phyloP scores from a whole-genome alignment of 768 basidiomycete genomes.

The Cystofilobasidium capitatum region DNA sequence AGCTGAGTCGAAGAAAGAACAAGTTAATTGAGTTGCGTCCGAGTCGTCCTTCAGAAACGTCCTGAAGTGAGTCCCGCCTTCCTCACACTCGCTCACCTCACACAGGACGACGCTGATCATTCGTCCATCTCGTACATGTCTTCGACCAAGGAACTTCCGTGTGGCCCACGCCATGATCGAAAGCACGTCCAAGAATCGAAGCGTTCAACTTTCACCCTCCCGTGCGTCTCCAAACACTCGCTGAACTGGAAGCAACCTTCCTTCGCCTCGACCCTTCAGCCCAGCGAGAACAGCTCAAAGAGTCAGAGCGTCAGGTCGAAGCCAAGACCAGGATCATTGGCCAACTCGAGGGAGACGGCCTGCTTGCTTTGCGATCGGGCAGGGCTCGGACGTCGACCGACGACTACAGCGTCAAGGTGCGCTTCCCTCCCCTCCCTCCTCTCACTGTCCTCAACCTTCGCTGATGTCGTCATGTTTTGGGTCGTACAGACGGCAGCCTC shows the following conservation, averaged over 20 bases:
- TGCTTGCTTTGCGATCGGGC: slow-evolving; percentile 32
- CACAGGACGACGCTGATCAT: neutral
- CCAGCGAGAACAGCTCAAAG: slow-evolving; percentile 52
- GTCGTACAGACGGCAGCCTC: slow-evolving; percentile 74
- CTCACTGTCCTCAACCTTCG: slow-evolving; percentile 16
- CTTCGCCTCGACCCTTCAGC: neutral
- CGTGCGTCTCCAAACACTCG: neutral
- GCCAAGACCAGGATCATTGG: slow-evolving; percentile 60
- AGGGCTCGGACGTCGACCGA: slow-evolving; percentile 61
- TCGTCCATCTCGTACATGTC: neutral
- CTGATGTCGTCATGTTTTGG: neutral
- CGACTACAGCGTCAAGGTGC: slow-evolving; percentile 77
- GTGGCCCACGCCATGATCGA: slow-evolving; percentile 7
- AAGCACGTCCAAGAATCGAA: neutral
- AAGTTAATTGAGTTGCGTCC: too few species aligned
- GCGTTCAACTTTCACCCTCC: too few species aligned
- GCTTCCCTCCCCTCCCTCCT: slow-evolving; percentile 29
- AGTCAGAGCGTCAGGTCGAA: slow-evolving; percentile 75
- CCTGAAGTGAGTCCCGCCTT: neutral
- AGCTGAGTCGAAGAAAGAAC: too few species aligned
- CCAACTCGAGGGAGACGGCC: slow-evolving; percentile 51
- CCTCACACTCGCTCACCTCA: too few species aligned
- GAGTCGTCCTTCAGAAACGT: neutral
- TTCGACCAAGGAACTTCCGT: neutral
- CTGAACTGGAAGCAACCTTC: neutral